A percentile compares a stretch with the other conserved stretches of the same genome.
Conservation (phyloP, 2,329 filamentous ascomycete species). For the Proliferodiscus dingleyae region DNA sequence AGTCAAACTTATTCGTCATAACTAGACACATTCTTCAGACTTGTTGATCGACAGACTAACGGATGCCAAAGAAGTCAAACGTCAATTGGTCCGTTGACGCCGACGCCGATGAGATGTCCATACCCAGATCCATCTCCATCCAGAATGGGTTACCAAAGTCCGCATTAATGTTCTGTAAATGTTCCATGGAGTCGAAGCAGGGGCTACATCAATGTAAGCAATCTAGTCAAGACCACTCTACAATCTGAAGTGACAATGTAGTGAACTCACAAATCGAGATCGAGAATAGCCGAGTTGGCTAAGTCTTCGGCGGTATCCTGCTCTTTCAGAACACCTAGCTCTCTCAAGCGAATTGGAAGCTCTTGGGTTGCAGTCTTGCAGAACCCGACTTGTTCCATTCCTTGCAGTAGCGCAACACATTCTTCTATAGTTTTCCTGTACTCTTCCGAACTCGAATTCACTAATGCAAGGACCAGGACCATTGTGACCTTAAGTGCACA, state of each 20-base stretch:
- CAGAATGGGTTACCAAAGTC: slow-evolving; percentile 13
- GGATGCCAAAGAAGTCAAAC: neutral
- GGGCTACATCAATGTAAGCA: neutral
- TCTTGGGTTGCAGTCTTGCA: slow-evolving; percentile 14
- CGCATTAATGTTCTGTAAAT: slow-evolving; percentile 5
- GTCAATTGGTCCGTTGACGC: neutral
- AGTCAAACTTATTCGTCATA: no score
- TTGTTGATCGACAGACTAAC: no score
- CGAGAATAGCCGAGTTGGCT: neutral
- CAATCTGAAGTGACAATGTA: neutral
- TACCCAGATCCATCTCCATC: slow-evolving; percentile 18
- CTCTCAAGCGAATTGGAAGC: slow-evolving; percentile 12
- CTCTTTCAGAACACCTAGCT: slow-evolving; percentile 10
- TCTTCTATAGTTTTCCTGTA: slow-evolving; percentile 8
- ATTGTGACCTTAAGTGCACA: slow-evolving; percentile 16
- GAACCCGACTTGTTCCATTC: slow-evolving; percentile 20
- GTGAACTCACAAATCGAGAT: slow-evolving; percentile 7
- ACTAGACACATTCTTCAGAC: no score
- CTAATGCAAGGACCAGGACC: slow-evolving; percentile 15
- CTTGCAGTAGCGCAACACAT: slow-evolving; percentile 10
- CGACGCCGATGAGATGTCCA: slow-evolving; percentile 8
- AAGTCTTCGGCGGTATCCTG: neutral
- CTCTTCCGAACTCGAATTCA: slow-evolving; percentile 10
- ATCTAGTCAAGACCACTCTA: neutral
- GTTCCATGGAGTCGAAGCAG: slow-evolving; percentile 4